Percentiles rank a stretch among this genome's conserved stretches.
phyloP scores from a whole-genome alignment of 768 basidiomycete species.

The Podaxis rugospora region DNA sequence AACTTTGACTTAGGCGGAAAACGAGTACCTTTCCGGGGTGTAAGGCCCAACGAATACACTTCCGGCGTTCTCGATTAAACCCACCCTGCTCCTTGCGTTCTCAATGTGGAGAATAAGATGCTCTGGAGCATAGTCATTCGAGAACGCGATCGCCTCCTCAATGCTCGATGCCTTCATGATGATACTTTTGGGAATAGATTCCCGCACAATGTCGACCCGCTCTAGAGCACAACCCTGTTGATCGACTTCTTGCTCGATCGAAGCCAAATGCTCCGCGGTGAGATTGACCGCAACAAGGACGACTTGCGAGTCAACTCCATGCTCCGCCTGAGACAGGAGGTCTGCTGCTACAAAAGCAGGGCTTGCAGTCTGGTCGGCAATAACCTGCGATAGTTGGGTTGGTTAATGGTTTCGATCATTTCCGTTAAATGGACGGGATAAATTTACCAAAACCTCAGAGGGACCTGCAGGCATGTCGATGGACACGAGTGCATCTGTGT shows the following conservation, averaged over 20 bases:
- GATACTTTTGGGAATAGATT: conserved; percentile 87
- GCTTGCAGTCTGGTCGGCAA: conserved; percentile 84
- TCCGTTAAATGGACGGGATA: background rate
- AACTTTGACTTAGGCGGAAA: background rate
- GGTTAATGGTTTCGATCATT: background rate
- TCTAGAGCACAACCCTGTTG: conserved; percentile 81
- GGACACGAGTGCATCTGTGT: conserved; percentile 91
- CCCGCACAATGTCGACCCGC: conserved; percentile 84
- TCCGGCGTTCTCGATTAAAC: conserved; percentile 83
- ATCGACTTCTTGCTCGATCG: conserved; percentile 84
- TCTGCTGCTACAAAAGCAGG: conserved; percentile 95
- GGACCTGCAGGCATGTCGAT: conserved; percentile 99
- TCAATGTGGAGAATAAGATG: conserved; percentile 91
- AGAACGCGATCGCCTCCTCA: conserved; percentile 81
- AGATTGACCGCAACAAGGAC: conserved; percentile 84
- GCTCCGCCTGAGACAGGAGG: conserved; percentile 95
- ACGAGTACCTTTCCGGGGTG: conserved; percentile 87
- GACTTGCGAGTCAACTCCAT: conserved; percentile 97
- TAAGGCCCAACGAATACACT: conserved; percentile 95
- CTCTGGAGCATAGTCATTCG: conserved; percentile 97
- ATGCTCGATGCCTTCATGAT: conserved; percentile 70
- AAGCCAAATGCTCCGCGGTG: conserved; percentile 52
- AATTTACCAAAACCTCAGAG: conserved; percentile 89
- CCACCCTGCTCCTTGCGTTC: conserved; percentile 60
- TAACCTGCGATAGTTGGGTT: conserved; percentile 57